Conservation (phyloP, 2,329 filamentous ascomycete species). For the Aspergillus ruber region DNA sequence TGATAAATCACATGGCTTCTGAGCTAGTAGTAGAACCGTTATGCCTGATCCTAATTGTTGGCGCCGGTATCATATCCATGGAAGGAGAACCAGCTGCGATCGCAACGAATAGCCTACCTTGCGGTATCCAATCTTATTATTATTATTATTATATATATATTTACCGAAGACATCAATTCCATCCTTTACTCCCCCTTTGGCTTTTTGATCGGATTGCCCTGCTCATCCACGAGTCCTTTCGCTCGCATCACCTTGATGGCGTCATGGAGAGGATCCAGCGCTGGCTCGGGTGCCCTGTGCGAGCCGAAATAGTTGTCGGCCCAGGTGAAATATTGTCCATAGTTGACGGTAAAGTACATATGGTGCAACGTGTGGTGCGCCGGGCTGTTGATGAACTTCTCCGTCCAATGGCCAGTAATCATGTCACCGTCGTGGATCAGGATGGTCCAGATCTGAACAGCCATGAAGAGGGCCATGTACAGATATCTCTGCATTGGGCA, state of each 20-base stretch:
- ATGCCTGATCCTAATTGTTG: too few relatives aligned
- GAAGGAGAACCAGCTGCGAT: too few relatives aligned
- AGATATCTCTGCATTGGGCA: conserved; percentile 79
- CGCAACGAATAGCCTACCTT: too few relatives aligned
- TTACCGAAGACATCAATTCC: not conserved
- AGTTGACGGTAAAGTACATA: conserved; percentile 83
- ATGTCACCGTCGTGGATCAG: conserved; percentile 76
- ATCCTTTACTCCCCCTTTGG: too few relatives aligned
- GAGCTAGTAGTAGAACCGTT: too few relatives aligned
- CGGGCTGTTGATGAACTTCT: conserved; percentile 77
- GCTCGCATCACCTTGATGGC: too few relatives aligned
- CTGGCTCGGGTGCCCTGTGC: conserved; percentile 46
- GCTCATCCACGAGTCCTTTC: too few relatives aligned
- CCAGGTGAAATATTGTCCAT: conserved; percentile 83
- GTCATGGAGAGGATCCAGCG: too few relatives aligned
- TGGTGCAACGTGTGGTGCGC: conserved; percentile 94
- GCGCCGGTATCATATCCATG: too few relatives aligned
- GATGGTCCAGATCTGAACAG: conserved; percentile 86
- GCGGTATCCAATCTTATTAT: too few relatives aligned
- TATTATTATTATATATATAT: not conserved
- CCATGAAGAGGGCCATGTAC: conserved; percentile 69
- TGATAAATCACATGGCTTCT: too few relatives aligned
- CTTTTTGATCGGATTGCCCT: too few relatives aligned
- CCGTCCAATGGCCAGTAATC: not conserved
- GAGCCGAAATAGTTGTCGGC: conserved; percentile 75